phyloP scores from a whole-genome alignment of 23 red algal species.

The Gracilaria vermiculophylla region DNA sequence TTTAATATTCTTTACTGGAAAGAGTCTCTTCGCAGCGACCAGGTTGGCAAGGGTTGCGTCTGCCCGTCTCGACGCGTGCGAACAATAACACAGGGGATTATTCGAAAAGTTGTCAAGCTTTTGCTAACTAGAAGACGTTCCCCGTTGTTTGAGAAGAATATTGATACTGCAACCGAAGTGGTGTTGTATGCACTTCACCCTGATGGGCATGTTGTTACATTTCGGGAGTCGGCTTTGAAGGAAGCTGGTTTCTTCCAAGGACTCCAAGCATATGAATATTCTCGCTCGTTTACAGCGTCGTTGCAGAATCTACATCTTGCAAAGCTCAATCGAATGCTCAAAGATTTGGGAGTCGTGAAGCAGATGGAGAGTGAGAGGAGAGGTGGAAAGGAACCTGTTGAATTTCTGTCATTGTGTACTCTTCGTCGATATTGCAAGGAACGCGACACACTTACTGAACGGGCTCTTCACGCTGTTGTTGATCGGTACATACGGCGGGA shows the following conservation, averaged over 20 bases:
- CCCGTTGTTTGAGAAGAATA: slow-evolving; percentile 69
- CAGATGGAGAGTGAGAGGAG: not conserved
- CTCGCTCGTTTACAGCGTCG: slow-evolving; percentile 45
- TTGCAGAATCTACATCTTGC: slow-evolving; percentile 57
- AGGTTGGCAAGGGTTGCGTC: not conserved
- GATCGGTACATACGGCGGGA: slow-evolving; percentile 26
- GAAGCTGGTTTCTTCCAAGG: slow-evolving; percentile 56
- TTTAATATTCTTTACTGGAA: slow-evolving; percentile 67
- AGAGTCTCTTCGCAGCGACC: not conserved
- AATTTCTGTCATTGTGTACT: slow-evolving; percentile 32
- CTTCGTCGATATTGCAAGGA: slow-evolving; percentile 38
- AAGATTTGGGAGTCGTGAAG: slow-evolving; percentile 45
- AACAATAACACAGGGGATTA: slow-evolving; percentile 21
- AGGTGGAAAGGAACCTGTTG: not conserved
- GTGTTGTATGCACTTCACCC: slow-evolving; percentile 66
- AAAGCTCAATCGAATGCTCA: slow-evolving; percentile 63
- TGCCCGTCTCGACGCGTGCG: not conserved
- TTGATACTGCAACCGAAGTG: slow-evolving; percentile 58
- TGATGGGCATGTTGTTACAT: slow-evolving; percentile 42
- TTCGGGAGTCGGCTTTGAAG: slow-evolving; percentile 42
- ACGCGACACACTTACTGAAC: slow-evolving; percentile 39
- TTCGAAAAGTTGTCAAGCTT: slow-evolving; percentile 27
- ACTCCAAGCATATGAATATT: slow-evolving; percentile 63
- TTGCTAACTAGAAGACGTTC: slow-evolving; percentile 52
- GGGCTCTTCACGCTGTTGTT: slow-evolving; percentile 27